Base-by-base conservation (phyloP, 169 alveolate species). In the Plasmodium vivax region DNA sequence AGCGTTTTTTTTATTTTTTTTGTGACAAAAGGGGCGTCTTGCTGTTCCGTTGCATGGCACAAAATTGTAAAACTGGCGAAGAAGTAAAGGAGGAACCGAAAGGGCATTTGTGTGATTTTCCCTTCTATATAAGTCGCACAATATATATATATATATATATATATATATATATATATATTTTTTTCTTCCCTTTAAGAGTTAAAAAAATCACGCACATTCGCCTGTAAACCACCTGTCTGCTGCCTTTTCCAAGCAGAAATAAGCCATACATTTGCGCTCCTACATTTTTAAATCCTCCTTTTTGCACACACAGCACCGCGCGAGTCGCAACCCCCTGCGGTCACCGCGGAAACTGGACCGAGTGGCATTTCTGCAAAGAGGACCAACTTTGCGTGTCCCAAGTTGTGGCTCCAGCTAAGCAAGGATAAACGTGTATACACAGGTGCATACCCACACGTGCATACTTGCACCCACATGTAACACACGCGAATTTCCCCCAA, bases 31-130 rank as follows among this genome's bases (percentile, higher is more conserved):
- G 2, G 73, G 47, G 36, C 12, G 23, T 16, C 30, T 2, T 30
- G 38, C 23, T 16, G 16, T 19, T 23, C 43, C 5, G 68, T 27
- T 45, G 54, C 77, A 45, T 30, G 95, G 96, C 80, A 83, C 88
- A 5, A 97, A 45, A 93, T 94, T 82, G 96, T 93, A 80, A 82
- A 91, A 36, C 93, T 54, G 80, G 97, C 90, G 93, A 84, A 56
- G 93, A 23, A 16, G 74, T 9, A 58, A 58, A 58, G 32, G n/a
- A 58, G 8, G 74, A 58, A 16, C 23, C 23, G 32, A 58, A 58
- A n/a, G 23, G 32, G 32, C 74, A 58, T 12, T 58, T 58, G 23
- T 58, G 32, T 58, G 32, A 58, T 16, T 58, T 58, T 23, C 74
- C 32, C n/a, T 58, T 16, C 14, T 58, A 58, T 30, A 58, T 58